Evolutionary conservation across 2,329 filamentous ascomycete species (phyloP).

Genomic region (Paracoccidioides brasiliensis): DNA sequence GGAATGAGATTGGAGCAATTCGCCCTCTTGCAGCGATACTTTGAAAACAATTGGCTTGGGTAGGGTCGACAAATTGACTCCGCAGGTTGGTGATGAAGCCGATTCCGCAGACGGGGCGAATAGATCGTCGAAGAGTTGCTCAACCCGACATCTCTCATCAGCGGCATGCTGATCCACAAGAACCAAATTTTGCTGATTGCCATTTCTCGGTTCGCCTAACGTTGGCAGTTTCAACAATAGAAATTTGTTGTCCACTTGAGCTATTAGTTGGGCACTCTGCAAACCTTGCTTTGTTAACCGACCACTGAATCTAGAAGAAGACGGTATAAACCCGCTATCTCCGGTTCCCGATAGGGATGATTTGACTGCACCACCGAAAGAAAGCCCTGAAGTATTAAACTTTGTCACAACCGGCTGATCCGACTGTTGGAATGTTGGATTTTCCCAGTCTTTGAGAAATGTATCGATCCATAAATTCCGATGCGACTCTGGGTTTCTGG

Average conservation of each 20-base stretch:
- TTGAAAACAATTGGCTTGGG: constrained; percentile 50
- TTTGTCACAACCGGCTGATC: constrained; percentile 32
- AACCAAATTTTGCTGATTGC: constrained; percentile 40
- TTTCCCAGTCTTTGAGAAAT: constrained; percentile 56
- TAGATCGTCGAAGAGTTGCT: constrained; percentile 52
- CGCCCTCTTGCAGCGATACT: constrained; percentile 46
- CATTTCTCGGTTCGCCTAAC: neutral
- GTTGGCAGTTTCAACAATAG: constrained; percentile 48
- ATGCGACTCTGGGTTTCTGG: neutral
- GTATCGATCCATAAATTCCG: constrained; percentile 44
- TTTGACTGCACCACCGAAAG: neutral
- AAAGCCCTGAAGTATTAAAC: constrained; percentile 13
- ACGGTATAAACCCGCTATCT: neutral
- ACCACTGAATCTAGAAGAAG: constrained; percentile 4
- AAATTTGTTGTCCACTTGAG: constrained; percentile 84
- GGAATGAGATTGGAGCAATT: constrained; percentile 42
- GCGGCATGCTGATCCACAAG: constrained; percentile 90
- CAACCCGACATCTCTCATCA: constrained; percentile 74
- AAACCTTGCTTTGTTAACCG: constrained; percentile 51
- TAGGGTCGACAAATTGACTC: constrained; percentile 23
- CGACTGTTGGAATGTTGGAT: constrained; percentile 54
- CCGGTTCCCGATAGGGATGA: neutral
- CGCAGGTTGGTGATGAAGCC: neutral
- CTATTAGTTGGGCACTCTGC: constrained; percentile 49
- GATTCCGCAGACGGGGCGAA: constrained; percentile 22